A percentile compares a stretch with the other conserved stretches of the same genome.
These are phyloP conservation scores for Saccharum spontaneum DNA, from an alignment of 176 grass and related monocot species.

Conservation along the genomic window DNA sequence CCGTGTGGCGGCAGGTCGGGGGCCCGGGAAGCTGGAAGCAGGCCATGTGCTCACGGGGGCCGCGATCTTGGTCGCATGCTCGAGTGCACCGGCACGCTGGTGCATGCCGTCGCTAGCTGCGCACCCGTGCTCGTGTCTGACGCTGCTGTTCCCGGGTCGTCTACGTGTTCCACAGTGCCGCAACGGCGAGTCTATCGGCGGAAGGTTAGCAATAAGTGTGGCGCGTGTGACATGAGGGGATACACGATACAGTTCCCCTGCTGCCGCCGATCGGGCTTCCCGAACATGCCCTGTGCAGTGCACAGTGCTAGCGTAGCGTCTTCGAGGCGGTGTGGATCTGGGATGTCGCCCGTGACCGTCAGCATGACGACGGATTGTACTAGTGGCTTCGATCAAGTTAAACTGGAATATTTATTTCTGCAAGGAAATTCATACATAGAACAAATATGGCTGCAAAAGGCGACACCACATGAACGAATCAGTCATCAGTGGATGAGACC, in stretches of 20 bases:
- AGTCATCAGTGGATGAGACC: neutral
- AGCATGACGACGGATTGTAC: neutral
- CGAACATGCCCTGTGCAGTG: neutral
- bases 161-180: neutral
- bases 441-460: neutral
- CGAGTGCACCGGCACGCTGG: constrained; percentile 11
- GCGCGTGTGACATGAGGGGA: neutral
- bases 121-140: constrained; percentile 7
- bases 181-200: neutral
- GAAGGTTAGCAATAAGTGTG: neutral
- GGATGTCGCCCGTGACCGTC: neutral
- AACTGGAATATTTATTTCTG: neutral
- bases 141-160: neutral
- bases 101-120: neutral
- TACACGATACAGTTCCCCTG: neutral
- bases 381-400: neutral
- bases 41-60: constrained; percentile 33
- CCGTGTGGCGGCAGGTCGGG: neutral
- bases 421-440: neutral
- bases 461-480: neutral
- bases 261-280: neutral
- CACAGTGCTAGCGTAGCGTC: neutral
- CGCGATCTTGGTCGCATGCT: constrained; percentile 26
- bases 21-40: neutral
- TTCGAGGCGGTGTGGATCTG: neutral